A percentile compares a stretch with the other conserved stretches of the same genome.
These are phyloP conservation scores for Suillus discolor DNA, from an alignment of 768 basidiomycete species.

Conservation along the genomic window DNA sequence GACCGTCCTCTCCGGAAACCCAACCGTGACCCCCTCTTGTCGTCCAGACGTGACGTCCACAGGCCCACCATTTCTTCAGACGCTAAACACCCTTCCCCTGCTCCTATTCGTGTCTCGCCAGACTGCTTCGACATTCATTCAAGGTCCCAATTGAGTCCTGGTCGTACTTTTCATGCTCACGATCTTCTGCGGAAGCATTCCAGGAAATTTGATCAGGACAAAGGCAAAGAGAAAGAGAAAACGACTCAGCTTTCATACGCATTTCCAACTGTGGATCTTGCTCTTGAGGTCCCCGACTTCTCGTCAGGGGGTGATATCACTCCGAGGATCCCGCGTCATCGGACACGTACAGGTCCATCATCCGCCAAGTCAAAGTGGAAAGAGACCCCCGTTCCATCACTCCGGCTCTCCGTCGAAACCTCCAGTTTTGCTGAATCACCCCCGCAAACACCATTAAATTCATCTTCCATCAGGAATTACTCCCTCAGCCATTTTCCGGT, in stretches of 20 bases:
- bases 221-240: conserved; percentile 27
- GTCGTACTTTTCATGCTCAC: conserved; percentile 25
- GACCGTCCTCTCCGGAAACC: conserved; percentile 53
- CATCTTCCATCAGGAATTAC: conserved; percentile 22
- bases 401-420: conserved; percentile 62
- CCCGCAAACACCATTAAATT: conserved; percentile 69
- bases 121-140: conserved; percentile 53
- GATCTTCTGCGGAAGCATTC: conserved; percentile 24
- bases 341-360: conserved; percentile 64
- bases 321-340: conserved; percentile 46
- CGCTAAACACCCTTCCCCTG: conserved; percentile 17
- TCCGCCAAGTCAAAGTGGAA: conserved; percentile 42
- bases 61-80: conserved; percentile 21
- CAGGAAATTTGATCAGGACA: conserved; percentile 29
- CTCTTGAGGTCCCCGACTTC: conserved; percentile 28
- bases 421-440: conserved; percentile 74
- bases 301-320: conserved; percentile 31
- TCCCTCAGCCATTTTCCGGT: conserved; percentile 55
- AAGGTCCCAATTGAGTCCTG: conserved; percentile 39
- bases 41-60: conserved; percentile 54
- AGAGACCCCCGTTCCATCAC: conserved; percentile 48
- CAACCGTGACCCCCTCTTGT: conserved; percentile 50
- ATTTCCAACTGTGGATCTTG: conserved; percentile 30
- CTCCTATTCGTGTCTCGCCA: conserved; percentile 23
- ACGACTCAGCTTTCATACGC: conserved; percentile 25